Conservation (phyloP, 2,329 filamentous ascomycete species). For the Aotearoamyces nothofagi region DNA sequence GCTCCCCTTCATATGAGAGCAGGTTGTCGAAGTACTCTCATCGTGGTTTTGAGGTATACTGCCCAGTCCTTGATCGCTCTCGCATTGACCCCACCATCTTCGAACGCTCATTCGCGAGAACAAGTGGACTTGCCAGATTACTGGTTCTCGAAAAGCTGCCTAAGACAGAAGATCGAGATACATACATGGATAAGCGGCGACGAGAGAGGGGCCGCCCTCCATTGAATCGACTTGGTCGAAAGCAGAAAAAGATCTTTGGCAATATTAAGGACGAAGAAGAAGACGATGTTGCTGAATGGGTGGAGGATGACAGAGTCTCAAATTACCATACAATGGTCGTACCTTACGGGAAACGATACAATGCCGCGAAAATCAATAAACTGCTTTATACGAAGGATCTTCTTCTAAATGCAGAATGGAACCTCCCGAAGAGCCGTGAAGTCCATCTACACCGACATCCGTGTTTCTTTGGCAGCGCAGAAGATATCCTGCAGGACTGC, state of each 20-base stretch:
- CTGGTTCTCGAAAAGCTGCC: slow-evolving; percentile 70
- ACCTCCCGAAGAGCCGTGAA: slow-evolving; percentile 56
- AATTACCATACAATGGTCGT: slow-evolving; percentile 68
- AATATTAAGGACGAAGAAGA: slow-evolving; percentile 68
- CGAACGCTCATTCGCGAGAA: slow-evolving; percentile 63
- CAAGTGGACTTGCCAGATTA: slow-evolving; percentile 62
- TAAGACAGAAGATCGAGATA: slow-evolving; percentile 48
- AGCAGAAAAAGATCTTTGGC: slow-evolving; percentile 32
- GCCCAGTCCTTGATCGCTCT: slow-evolving; percentile 59
- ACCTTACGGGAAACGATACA: slow-evolving; percentile 46
- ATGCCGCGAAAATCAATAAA: slow-evolving; percentile 63
- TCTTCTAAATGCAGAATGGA: slow-evolving; percentile 78
- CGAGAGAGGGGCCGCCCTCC: slow-evolving; percentile 55
- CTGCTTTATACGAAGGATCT: slow-evolving; percentile 70
- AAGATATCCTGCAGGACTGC: slow-evolving; percentile 66
- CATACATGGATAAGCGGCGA: slow-evolving; percentile 55
- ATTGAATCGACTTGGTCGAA: slow-evolving; percentile 26
- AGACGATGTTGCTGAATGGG: slow-evolving; percentile 75
- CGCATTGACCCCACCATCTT: slow-evolving; percentile 75
- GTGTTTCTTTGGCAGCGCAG: slow-evolving; percentile 65
- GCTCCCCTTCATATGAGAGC: slow-evolving; percentile 79
- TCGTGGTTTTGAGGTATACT: slow-evolving; percentile 73
- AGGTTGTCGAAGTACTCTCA: slow-evolving; percentile 75
- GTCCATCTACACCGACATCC: slow-evolving; percentile 73
- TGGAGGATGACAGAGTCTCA: slow-evolving; percentile 59